Percentiles rank a stretch among this genome's conserved stretches.
These are phyloP conservation scores for Gaeumannomyces sp. DNA, from an alignment of 2,329 filamentous ascomycete genomes.

Conservation along the genomic window DNA sequence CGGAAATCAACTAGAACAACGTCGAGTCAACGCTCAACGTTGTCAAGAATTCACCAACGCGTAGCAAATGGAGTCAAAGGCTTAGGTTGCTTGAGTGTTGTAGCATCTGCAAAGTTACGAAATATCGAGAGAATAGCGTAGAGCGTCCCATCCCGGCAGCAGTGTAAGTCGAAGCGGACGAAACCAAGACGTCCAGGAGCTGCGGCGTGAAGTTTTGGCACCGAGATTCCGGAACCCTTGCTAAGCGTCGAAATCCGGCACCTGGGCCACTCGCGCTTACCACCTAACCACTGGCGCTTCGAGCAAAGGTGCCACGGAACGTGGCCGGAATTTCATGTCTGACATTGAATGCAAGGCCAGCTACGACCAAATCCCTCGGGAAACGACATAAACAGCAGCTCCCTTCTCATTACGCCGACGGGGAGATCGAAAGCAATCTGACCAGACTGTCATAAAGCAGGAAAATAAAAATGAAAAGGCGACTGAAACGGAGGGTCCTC, in stretches of 20 bases:
- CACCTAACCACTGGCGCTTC: neutral
- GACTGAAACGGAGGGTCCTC: no score
- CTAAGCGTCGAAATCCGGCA: neutral
- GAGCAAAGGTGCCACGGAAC: no score
- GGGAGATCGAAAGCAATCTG: no score
- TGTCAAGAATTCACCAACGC: neutral
- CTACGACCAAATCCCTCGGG: no score
- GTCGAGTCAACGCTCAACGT: neutral
- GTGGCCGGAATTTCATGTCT: no score
- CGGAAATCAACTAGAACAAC: neutral
- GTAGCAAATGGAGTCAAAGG: neutral
- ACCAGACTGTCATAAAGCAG: no score
- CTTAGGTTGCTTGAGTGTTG: no score
- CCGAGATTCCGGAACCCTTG: slow-evolving; percentile 17
- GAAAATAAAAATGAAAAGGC: no score
- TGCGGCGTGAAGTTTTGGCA: slow-evolving; percentile 11
- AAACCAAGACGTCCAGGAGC: neutral
- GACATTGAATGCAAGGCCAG: no score
- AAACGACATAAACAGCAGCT: no score
- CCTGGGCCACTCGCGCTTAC: neutral
- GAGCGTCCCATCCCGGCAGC: neutral
- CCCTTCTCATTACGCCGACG: no score
- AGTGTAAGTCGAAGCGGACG: slow-evolving; percentile 3
- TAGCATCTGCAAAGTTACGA: neutral
- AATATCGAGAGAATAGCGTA: neutral